phyloP scores from a whole-genome alignment of 805 yeast species.

The Ogataea ganodermae region DNA sequence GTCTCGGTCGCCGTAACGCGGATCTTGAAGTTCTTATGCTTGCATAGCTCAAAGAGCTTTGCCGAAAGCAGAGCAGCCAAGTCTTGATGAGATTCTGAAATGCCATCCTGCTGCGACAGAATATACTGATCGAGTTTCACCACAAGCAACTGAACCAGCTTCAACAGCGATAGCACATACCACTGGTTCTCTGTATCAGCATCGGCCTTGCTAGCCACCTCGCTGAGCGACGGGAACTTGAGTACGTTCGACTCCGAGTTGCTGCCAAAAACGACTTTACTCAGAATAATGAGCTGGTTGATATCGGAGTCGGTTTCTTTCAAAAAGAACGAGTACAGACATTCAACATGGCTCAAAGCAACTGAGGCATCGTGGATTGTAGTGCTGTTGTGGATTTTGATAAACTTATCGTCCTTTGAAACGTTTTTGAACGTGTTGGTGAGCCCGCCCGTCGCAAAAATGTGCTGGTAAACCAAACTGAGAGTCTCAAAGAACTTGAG shows the following conservation, averaged over 20 bases:
- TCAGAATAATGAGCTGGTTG: slow-evolving; percentile 35
- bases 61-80: slow-evolving; percentile 36
- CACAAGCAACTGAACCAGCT: slow-evolving; percentile 31
- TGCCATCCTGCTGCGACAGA: slow-evolving; percentile 32
- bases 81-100: slow-evolving; percentile 28
- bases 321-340: slow-evolving; percentile 31
- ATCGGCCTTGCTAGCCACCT: slow-evolving; percentile 16
- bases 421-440: slow-evolving; percentile 15
- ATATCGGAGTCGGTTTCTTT: slow-evolving; percentile 36
- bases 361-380: slow-evolving; percentile 24
- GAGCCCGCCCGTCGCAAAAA: slow-evolving; percentile 24
- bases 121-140: slow-evolving; percentile 35
- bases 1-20: slow-evolving; percentile 44
- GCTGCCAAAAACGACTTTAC: slow-evolving; percentile 27
- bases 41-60: slow-evolving; percentile 39
- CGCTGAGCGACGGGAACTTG: slow-evolving; percentile 25
- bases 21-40: slow-evolving; percentile 40
- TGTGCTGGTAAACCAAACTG: slow-evolving; percentile 24
- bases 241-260: slow-evolving; percentile 14
- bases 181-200: slow-evolving; percentile 24
- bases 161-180: slow-evolving; percentile 31
- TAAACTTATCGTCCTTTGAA: slow-evolving; percentile 22
- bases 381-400: slow-evolving; percentile 11
- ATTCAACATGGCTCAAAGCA: slow-evolving; percentile 31
- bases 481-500: slow-evolving; percentile 31